phyloP scores from a whole-genome alignment of 306 rosid species.

The Cucumis hystrix region DNA sequence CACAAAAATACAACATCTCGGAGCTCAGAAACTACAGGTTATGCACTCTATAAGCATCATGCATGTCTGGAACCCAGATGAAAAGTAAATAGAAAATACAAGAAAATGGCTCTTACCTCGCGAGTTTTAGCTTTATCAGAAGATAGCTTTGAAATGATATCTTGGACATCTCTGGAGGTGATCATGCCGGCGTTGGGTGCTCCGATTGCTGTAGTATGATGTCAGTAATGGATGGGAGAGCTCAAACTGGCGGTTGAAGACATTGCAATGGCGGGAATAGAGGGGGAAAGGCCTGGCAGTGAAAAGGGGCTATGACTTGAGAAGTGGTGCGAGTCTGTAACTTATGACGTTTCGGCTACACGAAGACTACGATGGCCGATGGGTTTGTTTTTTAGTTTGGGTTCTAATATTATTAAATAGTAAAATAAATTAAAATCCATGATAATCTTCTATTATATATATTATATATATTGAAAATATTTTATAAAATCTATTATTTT shows the following conservation, averaged over 20 bases:
- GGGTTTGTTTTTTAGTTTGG: no score
- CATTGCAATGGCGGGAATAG: constrained; percentile 24
- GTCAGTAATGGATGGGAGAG: neutral
- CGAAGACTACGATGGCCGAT: neutral
- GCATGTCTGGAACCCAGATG: neutral
- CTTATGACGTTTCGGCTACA: neutral
- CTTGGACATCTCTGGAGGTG: constrained; percentile 63
- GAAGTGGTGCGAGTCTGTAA: neutral
- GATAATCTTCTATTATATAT: no score
- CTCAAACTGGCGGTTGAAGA: constrained; percentile 3
- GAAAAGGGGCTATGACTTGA: neutral
- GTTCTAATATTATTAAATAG: no score
- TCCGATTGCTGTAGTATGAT: neutral
- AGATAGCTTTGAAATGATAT: constrained; percentile 61
- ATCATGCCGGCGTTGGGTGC: constrained; percentile 25
- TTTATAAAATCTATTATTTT: no score
- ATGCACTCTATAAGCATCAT: neutral
- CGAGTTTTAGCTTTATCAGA: constrained; percentile 80
- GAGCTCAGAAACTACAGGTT: neutral
- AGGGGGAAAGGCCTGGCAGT: constrained; percentile 1
- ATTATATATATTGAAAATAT: no score
- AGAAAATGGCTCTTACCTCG: constrained; percentile 33
- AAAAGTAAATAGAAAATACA: neutral
- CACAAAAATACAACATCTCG: neutral
- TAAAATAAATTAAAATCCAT: no score